Conservation (phyloP, 331 rosid genomes). For the Ulmus americana region DNA sequence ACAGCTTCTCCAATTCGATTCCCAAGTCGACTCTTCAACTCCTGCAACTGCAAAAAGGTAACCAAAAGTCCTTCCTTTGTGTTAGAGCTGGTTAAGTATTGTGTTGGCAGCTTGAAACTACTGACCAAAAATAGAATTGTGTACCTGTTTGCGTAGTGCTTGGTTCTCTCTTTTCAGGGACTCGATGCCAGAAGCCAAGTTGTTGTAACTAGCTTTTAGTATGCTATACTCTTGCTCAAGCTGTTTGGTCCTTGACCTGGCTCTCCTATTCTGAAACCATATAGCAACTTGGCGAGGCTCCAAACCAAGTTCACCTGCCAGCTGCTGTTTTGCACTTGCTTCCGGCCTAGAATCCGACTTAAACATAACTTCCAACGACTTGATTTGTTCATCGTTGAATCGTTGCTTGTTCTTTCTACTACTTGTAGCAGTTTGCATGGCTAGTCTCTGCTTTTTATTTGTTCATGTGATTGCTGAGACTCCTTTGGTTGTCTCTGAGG, state of each 20-base stretch:
- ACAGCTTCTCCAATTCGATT: background rate
- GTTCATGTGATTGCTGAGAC: background rate
- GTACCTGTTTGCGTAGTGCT: slow-evolving; percentile 5
- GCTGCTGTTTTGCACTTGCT: background rate
- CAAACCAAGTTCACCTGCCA: slow-evolving; percentile 17
- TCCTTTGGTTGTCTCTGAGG: background rate
- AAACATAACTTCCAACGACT: slow-evolving; percentile 7
- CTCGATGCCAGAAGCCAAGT: slow-evolving; percentile 1
- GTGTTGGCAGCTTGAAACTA: background rate
- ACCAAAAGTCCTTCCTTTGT: background rate
- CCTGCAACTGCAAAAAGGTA: slow-evolving; percentile 3
- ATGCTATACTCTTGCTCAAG: slow-evolving; percentile 11
- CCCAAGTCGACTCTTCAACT: slow-evolving; percentile 4
- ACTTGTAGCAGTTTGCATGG: slow-evolving; percentile 1
- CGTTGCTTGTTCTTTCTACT: background rate
- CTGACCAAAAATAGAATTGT: background rate
- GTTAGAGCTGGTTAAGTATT: background rate
- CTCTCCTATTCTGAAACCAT: slow-evolving; percentile 21
- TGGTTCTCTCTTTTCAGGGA: slow-evolving; percentile 14
- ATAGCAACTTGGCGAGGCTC: slow-evolving; percentile 19
- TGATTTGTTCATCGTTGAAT: slow-evolving; percentile 13
- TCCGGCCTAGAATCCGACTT: slow-evolving; percentile 14
- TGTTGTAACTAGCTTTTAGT: slow-evolving; percentile 7
- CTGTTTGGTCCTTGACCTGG: slow-evolving; percentile 14
- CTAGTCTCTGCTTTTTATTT: background rate